These are phyloP conservation scores for Teunomyces barrocoloradensis DNA, from an alignment of 805 yeast species.

Conservation along the genomic window DNA sequence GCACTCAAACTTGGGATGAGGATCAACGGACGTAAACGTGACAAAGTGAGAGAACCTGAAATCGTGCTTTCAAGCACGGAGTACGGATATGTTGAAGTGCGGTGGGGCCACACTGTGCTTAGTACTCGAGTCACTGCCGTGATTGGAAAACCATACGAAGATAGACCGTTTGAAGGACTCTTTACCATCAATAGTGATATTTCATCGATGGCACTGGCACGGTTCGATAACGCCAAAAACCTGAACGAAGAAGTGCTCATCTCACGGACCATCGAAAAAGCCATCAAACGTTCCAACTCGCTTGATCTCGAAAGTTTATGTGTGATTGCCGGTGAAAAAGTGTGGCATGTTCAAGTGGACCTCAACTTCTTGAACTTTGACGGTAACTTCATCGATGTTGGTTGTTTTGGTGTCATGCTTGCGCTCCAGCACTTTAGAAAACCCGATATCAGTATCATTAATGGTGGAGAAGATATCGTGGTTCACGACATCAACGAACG, in stretches of 20 bases:
- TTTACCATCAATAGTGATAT: conserved; percentile 83
- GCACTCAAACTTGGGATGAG: conserved; percentile 63
- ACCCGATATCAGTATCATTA: conserved; percentile 71
- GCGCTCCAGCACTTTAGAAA: conserved; percentile 79
- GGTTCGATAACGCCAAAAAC: conserved; percentile 70
- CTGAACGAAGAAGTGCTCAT: conserved; percentile 81
- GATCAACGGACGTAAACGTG: conserved; percentile 64
- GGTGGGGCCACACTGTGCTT: conserved; percentile 69
- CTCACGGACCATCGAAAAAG: conserved; percentile 83
- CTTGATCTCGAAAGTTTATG: conserved; percentile 88
- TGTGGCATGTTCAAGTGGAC: conserved; percentile 91
- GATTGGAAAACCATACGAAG: conserved; percentile 78
- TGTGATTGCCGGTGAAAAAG: conserved; percentile 84
- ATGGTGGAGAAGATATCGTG: conserved; percentile 38
- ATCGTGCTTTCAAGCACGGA: conserved; percentile 62
- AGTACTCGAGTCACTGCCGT: conserved; percentile 73
- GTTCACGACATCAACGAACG: conserved; percentile 74
- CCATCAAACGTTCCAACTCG: conserved; percentile 86
- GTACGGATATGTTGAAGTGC: conserved; percentile 78
- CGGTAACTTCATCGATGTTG: conserved; percentile 89
- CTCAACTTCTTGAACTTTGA: conserved; percentile 86
- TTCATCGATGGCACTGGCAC: conserved; percentile 85
- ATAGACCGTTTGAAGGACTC: conserved; percentile 90
- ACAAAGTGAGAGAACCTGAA: conserved; percentile 63
- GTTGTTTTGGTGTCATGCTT: conserved; percentile 86